phyloP scores from a whole-genome alignment of 768 basidiomycete genomes.

The Sistotremastrum niveocremeum region DNA sequence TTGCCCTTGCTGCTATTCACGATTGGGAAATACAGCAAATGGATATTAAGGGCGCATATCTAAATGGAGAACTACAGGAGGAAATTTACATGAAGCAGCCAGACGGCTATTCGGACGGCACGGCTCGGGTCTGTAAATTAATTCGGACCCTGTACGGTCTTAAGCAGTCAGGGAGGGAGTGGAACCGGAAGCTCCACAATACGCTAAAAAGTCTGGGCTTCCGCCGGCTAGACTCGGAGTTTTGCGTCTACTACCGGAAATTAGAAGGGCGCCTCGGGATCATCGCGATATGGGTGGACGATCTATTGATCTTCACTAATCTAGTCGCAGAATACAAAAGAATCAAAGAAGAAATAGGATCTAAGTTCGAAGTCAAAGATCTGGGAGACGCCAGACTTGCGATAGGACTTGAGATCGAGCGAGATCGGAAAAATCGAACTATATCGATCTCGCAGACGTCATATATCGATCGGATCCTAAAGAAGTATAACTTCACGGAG shows the following conservation, averaged over 20 bases:
- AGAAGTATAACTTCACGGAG: conserved; percentile 3
- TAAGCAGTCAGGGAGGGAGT: conserved; percentile 17
- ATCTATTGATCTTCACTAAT: conserved; percentile 12
- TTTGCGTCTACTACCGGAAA: conserved; percentile 11
- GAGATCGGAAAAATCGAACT: conserved; percentile 10
- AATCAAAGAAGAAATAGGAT: conserved; percentile 6
- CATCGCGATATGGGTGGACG: conserved; percentile 19
- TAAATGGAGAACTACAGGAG: conserved; percentile 18
- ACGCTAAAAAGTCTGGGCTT: conserved; percentile 13
- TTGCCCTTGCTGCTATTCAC: conserved; percentile 15
- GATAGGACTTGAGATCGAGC: conserved; percentile 25
- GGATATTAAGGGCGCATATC: conserved; percentile 18
- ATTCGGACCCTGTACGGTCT: conserved; percentile 16
- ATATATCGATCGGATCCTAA: conserved; percentile 8
- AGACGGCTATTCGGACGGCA: conserved; percentile 11
- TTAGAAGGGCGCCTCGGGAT: conserved; percentile 4
- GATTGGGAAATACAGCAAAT: conserved; percentile 17
- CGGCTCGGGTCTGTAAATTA: conserved; percentile 9
- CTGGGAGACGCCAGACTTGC: conserved; percentile 18
- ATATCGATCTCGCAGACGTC: conserved; percentile 8
- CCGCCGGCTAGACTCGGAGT: conserved; percentile 7
- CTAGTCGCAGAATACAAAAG: neutral
- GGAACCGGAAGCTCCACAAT: conserved; percentile 16
- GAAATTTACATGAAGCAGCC: conserved; percentile 22
- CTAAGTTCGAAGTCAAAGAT: conserved; percentile 20